These are phyloP conservation scores for Podaxis sp. DNA, from an alignment of 768 basidiomycete species.

Conservation along the genomic window DNA sequence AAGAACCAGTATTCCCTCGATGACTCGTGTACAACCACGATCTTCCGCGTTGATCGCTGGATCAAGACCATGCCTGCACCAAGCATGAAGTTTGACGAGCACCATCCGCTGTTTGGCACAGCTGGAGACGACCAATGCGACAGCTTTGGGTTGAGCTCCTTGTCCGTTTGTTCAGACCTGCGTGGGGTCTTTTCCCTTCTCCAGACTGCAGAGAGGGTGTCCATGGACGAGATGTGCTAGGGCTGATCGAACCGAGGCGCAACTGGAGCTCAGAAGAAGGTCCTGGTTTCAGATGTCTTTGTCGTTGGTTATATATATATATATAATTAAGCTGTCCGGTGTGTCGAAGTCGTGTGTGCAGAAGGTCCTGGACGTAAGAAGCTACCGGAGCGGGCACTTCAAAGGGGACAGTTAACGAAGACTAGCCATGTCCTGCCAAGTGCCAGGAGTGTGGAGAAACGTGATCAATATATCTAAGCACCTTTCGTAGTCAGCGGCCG, in stretches of 20 bases:
- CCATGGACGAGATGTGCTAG: background rate
- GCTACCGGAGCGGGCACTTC: no score
- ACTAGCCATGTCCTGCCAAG: no score
- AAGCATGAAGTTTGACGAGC: constrained; percentile 47
- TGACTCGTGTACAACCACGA: constrained; percentile 47
- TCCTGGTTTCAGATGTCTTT: background rate
- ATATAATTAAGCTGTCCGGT: background rate
- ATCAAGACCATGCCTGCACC: constrained; percentile 63
- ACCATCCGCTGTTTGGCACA: constrained; percentile 42
- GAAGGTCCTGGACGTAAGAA: no score
- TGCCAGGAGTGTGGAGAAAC: no score
- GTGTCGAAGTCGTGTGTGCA: no score
- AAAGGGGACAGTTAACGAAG: no score
- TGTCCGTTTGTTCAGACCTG: background rate
- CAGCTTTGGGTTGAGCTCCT: constrained; percentile 13
- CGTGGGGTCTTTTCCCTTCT: background rate
- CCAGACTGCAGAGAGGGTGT: background rate
- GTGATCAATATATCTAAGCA: no score
- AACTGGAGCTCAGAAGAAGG: background rate
- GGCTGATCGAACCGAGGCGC: background rate
- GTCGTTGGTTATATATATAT: background rate
- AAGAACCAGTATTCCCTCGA: constrained; percentile 46
- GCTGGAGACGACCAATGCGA: constrained; percentile 37
- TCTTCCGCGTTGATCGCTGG: constrained; percentile 48
- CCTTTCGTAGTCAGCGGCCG: no score